Evolutionary conservation across 2,329 filamentous ascomycete species (phyloP).

Genomic region (Fusarium tuaranense): DNA sequence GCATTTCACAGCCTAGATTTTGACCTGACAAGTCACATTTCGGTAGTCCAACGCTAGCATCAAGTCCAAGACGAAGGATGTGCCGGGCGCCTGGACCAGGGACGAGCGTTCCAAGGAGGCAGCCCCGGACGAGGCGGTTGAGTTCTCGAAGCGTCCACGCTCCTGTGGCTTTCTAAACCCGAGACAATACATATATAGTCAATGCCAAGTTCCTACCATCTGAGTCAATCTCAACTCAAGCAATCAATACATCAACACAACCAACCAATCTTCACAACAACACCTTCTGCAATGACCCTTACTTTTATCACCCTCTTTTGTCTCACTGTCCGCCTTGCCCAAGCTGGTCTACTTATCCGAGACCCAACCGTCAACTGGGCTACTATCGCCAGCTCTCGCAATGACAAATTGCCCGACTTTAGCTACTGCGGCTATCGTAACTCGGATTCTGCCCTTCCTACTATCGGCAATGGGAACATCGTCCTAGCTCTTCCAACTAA

Average conservation of each 20-base stretch:
- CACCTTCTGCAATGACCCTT: neutral
- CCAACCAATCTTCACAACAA: neutral
- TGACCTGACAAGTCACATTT: neutral
- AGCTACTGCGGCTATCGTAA: constrained; percentile 22
- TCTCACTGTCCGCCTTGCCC: neutral
- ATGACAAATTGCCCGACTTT: constrained; percentile 26
- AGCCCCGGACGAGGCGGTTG: neutral
- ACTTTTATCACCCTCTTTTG: neutral
- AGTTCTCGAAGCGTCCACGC: neutral
- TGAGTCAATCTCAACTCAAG: neutral
- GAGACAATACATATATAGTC: neutral
- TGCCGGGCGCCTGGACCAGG: neutral
- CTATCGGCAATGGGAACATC: neutral
- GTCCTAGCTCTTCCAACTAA: neutral
- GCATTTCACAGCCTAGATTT: neutral
- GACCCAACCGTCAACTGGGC: constrained; percentile 5
- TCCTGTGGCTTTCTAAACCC: neutral
- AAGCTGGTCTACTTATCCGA: neutral
- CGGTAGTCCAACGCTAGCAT: neutral
- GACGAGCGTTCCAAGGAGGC: neutral
- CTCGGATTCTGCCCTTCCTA: constrained; percentile 9
- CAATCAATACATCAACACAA: neutral
- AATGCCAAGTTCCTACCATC: neutral
- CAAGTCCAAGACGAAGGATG: neutral
- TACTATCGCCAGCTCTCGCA: neutral